These are phyloP conservation scores for Plenodomus lindquistii DNA, from an alignment of 2,329 filamentous ascomycete species.

Conservation along the genomic window DNA sequence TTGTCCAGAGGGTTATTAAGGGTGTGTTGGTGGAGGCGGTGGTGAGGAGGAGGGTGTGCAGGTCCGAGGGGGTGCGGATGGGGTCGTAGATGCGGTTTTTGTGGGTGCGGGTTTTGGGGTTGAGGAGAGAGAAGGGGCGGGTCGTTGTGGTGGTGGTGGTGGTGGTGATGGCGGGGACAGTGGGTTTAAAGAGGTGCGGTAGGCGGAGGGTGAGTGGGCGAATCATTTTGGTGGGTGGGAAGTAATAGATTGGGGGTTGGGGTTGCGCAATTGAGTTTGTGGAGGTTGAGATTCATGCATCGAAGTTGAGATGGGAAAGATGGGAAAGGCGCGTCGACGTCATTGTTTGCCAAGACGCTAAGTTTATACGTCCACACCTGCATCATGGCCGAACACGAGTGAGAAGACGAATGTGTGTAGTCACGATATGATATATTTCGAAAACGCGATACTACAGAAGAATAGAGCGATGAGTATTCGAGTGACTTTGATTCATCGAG, in stretches of 20 bases:
- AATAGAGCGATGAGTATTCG: no score
- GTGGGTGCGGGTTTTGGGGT: constrained; percentile 16
- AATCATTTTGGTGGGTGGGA: constrained; percentile 2
- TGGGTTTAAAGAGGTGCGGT: not conserved
- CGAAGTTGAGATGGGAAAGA: not conserved
- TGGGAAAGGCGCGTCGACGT: constrained; percentile 6
- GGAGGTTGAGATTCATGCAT: not conserved
- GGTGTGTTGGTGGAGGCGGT: constrained; percentile 50
- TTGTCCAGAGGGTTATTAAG: constrained; percentile 56
- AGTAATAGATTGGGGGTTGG: not conserved
- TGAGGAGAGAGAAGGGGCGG: constrained; percentile 22
- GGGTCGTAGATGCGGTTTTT: constrained; percentile 43
- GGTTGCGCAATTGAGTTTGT: not conserved
- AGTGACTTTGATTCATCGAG: no score
- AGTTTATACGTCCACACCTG: no score
- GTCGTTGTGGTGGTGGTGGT: constrained; percentile 1
- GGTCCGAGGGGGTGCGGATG: constrained; percentile 53
- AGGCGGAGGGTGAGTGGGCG: not conserved
- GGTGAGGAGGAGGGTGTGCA: constrained; percentile 53
- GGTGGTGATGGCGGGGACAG: not conserved
- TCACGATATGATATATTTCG: no score
- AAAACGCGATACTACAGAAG: no score
- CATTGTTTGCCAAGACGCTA: constrained; percentile 15
- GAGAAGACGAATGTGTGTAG: no score
- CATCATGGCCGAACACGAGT: no score